These are phyloP conservation scores for Knufia petricola DNA, from an alignment of 2,329 filamentous ascomycete genomes.

Conservation along the genomic window DNA sequence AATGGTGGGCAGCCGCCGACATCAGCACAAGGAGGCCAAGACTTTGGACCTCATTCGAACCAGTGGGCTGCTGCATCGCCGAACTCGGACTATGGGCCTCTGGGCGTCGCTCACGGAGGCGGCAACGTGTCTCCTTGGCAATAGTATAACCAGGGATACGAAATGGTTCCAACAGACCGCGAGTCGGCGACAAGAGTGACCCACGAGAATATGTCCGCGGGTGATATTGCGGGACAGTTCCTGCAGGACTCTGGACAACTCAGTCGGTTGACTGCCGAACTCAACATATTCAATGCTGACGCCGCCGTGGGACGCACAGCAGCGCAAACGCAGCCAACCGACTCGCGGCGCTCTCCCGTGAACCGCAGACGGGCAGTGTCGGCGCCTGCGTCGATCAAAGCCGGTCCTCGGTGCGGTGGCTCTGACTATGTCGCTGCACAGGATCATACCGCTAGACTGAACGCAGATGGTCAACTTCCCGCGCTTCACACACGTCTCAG, in stretches of 20 bases:
- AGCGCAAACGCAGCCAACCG: not conserved
- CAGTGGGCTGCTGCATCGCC: constrained; percentile 9
- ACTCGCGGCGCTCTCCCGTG: no score
- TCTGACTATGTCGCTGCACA: no score
- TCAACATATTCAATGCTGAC: not conserved
- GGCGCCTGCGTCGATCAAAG: no score
- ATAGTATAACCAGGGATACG: not conserved
- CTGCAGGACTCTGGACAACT: not conserved
- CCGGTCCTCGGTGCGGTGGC: no score
- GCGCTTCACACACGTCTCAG: no score
- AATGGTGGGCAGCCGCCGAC: constrained; percentile 1
- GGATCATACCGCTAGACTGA: no score
- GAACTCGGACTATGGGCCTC: constrained; percentile 7
- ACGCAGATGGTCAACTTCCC: no score
- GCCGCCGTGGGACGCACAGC: not conserved
- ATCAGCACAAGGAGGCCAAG: not conserved
- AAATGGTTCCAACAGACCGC: not conserved
- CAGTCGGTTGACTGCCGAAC: not conserved
- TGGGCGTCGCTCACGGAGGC: constrained; percentile 4
- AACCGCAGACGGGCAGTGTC: no score
- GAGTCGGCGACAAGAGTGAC: not conserved
- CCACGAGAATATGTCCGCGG: not conserved
- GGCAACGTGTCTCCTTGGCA: constrained; percentile 4
- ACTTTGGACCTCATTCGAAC: constrained; percentile 1
- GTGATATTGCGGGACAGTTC: not conserved